Percentiles rank a stretch among this genome's conserved stretches.
Evolutionary conservation across 441 rosid species (phyloP).

Genomic region (Populus hybrid): DNA sequence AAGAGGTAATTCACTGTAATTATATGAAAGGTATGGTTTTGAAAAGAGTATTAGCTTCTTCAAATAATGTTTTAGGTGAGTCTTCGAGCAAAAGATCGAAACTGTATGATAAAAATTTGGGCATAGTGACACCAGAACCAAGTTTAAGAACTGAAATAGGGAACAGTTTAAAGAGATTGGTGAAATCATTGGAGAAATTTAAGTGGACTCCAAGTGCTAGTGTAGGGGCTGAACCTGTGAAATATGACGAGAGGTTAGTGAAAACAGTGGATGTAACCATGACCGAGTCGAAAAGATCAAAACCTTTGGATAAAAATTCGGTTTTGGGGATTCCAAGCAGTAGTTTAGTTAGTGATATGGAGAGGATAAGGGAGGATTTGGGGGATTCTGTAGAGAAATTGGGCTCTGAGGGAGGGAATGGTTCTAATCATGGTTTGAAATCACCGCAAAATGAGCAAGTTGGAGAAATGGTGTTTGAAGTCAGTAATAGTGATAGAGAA

Average conservation of each 20-base stretch:
- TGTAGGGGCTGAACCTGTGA: neutral
- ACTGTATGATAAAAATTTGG: slow-evolving; percentile 6
- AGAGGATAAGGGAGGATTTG: neutral
- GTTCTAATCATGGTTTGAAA: neutral
- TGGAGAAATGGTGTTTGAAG: neutral
- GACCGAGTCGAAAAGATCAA: neutral
- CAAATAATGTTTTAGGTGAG: slow-evolving; percentile 15
- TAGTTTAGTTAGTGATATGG: neutral
- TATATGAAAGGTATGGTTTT: slow-evolving; percentile 16
- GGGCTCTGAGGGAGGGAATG: neutral
- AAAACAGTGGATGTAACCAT: neutral
- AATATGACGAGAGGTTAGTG: neutral
- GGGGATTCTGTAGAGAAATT: slow-evolving; percentile 5
- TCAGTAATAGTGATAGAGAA: neutral
- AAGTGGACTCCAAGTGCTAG: neutral
- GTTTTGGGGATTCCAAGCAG: neutral
- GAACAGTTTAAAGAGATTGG: slow-evolving; percentile 4
- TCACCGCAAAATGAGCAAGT: slow-evolving; percentile 6
- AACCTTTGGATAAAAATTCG: neutral
- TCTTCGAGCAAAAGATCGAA: slow-evolving; percentile 13
- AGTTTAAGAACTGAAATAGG: neutral
- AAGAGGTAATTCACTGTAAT: slow-evolving; percentile 10
- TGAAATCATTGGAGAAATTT: slow-evolving; percentile 3
- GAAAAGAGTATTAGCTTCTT: slow-evolving; percentile 13
- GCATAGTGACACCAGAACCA: slow-evolving; percentile 8